These are phyloP conservation scores for Acarospora socialis DNA, from an alignment of 2,329 filamentous ascomycete species.

Conservation along the genomic window DNA sequence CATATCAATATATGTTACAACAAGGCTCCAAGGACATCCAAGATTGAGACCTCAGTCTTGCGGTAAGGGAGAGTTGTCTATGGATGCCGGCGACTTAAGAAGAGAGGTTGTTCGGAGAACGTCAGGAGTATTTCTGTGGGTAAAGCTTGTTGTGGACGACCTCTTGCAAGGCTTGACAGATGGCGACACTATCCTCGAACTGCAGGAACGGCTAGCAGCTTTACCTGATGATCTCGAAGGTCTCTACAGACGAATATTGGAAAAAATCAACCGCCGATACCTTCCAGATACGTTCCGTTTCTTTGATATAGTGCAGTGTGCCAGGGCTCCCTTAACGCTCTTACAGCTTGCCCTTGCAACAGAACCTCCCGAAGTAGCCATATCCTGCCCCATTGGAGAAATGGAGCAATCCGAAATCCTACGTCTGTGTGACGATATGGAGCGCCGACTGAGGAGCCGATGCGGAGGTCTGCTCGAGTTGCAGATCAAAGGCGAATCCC, in stretches of 20 bases:
- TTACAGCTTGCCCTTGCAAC: conserved; percentile 5
- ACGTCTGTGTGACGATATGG: no score
- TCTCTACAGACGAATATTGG: conserved; percentile 15
- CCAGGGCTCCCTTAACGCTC: neutral
- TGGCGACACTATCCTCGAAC: conserved; percentile 6
- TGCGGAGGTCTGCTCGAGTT: conserved; percentile 10
- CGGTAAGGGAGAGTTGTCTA: no score
- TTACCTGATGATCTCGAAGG: conserved; percentile 14
- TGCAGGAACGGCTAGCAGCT: conserved; percentile 11
- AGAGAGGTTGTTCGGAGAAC: conserved; percentile 8
- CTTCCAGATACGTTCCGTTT: conserved; percentile 4
- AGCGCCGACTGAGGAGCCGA: conserved; percentile 9
- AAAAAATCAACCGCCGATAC: conserved; percentile 9
- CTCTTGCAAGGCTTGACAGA: conserved; percentile 13
- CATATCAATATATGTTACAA: conserved; percentile 10
- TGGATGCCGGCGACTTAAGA: no score
- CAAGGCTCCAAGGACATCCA: conserved; percentile 3
- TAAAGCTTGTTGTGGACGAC: conserved; percentile 14
- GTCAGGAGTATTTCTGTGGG: conserved; percentile 18
- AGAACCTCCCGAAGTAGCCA: no score
- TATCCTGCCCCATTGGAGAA: no score
- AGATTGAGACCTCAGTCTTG: no score
- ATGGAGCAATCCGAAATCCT: no score
- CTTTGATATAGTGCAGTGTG: conserved; percentile 2
- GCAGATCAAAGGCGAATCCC: no score